Evolutionary conservation across 177 flowering plant species (phyloP), one percentile per base, ranked within the genome.

Genomic region (Vitis hybrid): DNA sequence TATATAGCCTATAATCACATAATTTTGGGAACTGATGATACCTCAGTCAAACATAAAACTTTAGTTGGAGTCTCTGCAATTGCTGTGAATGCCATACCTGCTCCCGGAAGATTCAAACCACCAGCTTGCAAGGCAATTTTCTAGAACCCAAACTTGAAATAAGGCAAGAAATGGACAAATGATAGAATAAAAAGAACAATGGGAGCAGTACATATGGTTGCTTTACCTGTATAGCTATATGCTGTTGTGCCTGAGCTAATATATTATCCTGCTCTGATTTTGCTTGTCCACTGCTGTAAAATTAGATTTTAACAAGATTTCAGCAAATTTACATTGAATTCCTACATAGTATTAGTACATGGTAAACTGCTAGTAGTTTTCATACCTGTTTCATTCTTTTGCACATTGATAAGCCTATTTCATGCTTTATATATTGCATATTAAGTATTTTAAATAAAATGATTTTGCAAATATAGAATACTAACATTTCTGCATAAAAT

Each of bases 31-130:
- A 41, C 46, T 58, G 20, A 6, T 2, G 58, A 24, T 87, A 91
- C 97, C 90, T 91, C 87, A 71, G 88, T 82, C 80, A 91, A 79
- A 77, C 97, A 90, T 64, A 91, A 71, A 68, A 91, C 79, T 78
- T 86, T 91, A 30, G 94, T 84, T 66, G 91, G 85, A 65, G 24
- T 65, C 68, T 81, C 95, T 11, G 49, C 56, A 57, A 51, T 67
- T 64, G 24, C 63, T 11, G 51, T 62, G 12, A 73, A 52, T 30
- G 77, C 72, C 20, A 74, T 66, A 24, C 80, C 83, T 21, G 67
- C 73, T 65, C 80, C 90, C 56, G 86, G 83, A 70, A 86, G 66
- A 78, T 75, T 78, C 9, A 80, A 57, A 21, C 82, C 89, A 72
- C 86, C 81, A 65, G 83, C 84, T 78, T 84, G 90, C 65, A 88